These are phyloP conservation scores for Quercus suber DNA, from an alignment of 306 rosid genomes.

Conservation along the genomic window DNA sequence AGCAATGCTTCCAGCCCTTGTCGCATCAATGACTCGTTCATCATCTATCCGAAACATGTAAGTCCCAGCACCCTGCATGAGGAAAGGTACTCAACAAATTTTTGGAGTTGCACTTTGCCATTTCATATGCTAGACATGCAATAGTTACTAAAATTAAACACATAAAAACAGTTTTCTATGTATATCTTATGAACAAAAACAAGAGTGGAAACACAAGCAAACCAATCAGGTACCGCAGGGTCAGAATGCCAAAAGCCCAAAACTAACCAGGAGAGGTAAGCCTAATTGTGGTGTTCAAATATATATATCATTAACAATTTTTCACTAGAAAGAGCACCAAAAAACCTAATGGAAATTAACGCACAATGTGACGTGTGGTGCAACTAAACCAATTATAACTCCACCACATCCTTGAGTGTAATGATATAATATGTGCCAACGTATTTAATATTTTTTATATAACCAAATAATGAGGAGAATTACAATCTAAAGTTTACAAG, in stretches of 20 bases:
- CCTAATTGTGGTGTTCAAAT: background rate
- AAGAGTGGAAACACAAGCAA: background rate
- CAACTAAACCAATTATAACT: background rate
- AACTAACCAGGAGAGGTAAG: background rate
- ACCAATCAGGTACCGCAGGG: background rate
- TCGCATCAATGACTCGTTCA: slow-evolving; percentile 95
- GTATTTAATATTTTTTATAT: background rate
- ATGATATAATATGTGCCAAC: background rate
- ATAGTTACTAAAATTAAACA: background rate
- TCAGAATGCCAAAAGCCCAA: background rate
- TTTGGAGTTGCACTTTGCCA: background rate
- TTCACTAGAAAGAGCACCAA: background rate
- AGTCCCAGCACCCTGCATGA: slow-evolving; percentile 97
- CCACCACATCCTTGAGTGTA: background rate
- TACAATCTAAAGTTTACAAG: too few relatives aligned
- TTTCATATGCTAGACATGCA: background rate
- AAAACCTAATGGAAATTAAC: background rate
- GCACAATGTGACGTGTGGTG: background rate
- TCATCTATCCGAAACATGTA: slow-evolving; percentile 97
- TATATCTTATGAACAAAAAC: background rate
- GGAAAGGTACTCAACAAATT: slow-evolving; percentile 24
- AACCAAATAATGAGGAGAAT: background rate
- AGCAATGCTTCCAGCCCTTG: slow-evolving; percentile 98
- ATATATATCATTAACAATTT: too few relatives aligned
- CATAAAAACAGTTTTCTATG: background rate